Conservation (phyloP, 2,329 filamentous ascomycete genomes). For the Botrytis fabae region DNA sequence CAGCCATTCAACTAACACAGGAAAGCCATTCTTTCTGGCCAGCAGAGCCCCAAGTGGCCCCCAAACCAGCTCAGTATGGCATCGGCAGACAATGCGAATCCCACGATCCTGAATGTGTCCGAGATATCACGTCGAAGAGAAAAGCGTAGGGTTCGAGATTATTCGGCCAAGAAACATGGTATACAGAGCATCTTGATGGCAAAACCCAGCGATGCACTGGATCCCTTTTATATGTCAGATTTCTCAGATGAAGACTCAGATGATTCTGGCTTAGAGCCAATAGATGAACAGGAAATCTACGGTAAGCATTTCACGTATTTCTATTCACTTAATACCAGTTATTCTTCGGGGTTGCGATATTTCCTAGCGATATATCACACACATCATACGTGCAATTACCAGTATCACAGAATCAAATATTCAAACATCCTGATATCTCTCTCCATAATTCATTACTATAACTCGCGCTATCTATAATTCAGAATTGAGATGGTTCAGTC, state of each 20-base stretch:
- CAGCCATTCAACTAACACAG: background rate
- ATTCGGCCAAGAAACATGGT: constrained; percentile 38
- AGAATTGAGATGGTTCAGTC: background rate
- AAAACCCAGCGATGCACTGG: constrained; percentile 37
- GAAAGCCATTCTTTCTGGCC: background rate
- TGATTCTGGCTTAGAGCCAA: constrained; percentile 71
- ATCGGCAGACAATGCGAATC: constrained; percentile 66
- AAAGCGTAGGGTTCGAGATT: constrained; percentile 51
- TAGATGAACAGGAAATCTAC: constrained; percentile 97
- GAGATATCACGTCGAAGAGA: constrained; percentile 81
- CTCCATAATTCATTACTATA: background rate
- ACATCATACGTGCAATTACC: background rate
- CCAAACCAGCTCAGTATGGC: constrained; percentile 5
- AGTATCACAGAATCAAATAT: background rate
- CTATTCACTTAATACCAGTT: background rate
- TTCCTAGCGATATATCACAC: background rate
- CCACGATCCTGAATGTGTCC: constrained; percentile 83
- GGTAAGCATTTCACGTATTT: constrained; percentile 51
- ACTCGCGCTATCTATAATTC: background rate
- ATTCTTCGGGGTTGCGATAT: background rate
- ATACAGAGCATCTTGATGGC: constrained; percentile 37
- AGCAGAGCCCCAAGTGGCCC: constrained; percentile 5
- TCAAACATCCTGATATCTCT: background rate
- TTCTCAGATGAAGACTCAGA: constrained; percentile 45
- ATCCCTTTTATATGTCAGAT: constrained; percentile 42